Conservation (phyloP, 2,329 filamentous ascomycete species). For the Phoma herbarum region DNA sequence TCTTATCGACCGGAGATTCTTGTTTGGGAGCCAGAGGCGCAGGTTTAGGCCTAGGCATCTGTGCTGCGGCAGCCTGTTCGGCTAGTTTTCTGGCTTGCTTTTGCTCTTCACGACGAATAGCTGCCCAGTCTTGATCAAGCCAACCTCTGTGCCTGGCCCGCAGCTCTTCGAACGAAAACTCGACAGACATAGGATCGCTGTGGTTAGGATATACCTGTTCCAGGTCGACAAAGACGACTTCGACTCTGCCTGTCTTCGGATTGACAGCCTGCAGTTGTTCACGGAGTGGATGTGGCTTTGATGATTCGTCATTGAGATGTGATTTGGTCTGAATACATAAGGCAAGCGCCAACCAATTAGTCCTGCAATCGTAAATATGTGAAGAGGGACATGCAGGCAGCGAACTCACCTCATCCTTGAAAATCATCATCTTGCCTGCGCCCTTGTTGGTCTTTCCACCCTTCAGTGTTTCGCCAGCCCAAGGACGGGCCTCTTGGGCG, state of each 20-base stretch:
- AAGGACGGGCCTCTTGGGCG: conserved; percentile 81
- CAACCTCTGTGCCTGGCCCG: conserved; percentile 79
- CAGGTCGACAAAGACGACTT: conserved; percentile 87
- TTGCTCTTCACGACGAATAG: conserved; percentile 40
- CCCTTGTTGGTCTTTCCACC: conserved; percentile 82
- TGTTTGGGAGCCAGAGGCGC: conserved; percentile 10
- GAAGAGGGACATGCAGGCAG: conserved; percentile 48
- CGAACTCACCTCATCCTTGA: conserved; percentile 91
- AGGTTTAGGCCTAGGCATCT: conserved; percentile 22
- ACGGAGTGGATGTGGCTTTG: conserved; percentile 70
- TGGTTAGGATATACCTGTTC: conserved; percentile 84
- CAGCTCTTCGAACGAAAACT: conserved; percentile 92
- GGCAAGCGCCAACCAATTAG: conserved; percentile 74
- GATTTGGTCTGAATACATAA: conserved; percentile 62
- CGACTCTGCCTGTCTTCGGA: conserved; percentile 80
- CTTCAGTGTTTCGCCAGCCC: conserved; percentile 90
- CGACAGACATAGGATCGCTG: conserved; percentile 70
- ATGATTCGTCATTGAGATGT: conserved; percentile 45
- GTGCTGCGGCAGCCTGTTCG: conserved; percentile 27
- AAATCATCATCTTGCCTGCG: conserved; percentile 85
- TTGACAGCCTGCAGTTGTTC: conserved; percentile 85
- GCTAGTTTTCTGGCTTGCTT: conserved; percentile 38
- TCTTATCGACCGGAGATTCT: conserved; percentile 24
- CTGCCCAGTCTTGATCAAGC: conserved; percentile 64
- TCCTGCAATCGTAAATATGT: conserved; percentile 68